Conservation (phyloP, 768 basidiomycete species). For the Tubosaeta sp. region DNA sequence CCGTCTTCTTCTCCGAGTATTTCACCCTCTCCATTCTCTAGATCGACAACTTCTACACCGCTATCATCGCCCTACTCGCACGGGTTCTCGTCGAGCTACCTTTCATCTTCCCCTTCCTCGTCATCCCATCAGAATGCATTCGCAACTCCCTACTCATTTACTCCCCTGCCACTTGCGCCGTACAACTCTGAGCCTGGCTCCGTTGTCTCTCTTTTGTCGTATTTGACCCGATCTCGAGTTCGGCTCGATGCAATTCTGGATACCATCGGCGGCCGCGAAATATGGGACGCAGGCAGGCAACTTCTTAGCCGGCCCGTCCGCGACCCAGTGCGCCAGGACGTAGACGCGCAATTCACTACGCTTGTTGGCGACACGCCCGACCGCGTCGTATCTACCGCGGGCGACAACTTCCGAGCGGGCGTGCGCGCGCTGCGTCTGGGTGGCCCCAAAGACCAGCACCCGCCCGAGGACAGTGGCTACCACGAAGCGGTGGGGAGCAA, state of each 20-base stretch:
- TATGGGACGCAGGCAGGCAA: conserved; percentile 71
- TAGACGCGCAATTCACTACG: conserved; percentile 66
- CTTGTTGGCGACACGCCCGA: conserved; percentile 68
- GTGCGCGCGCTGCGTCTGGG: conserved; percentile 52
- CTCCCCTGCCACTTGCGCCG: conserved; percentile 25
- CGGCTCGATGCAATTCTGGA: conserved; percentile 80
- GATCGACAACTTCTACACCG: conserved; percentile 29
- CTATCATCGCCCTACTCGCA: conserved; percentile 28
- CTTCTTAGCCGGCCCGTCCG: conserved; percentile 43
- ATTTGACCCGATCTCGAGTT: conserved; percentile 25
- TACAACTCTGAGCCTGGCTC: conserved; percentile 28
- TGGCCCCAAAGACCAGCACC: conserved; percentile 25
- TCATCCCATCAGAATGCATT: conserved; percentile 25
- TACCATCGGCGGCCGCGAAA: conserved; percentile 72
- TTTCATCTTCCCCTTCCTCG: conserved; percentile 24
- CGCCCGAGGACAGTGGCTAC: conserved; percentile 24
- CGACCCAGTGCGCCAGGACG: conserved; percentile 27
- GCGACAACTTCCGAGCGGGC: conserved; percentile 71
- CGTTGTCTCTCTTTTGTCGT: conserved; percentile 22
- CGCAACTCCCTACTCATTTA: conserved; percentile 28
- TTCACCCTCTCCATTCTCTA: conserved; percentile 33
- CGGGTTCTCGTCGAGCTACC: conserved; percentile 20
- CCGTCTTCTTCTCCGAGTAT: conserved; percentile 29
- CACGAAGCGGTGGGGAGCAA: conserved; percentile 22
- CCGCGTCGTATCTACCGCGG: conserved; percentile 61